Conservation (phyloP, 2,329 filamentous ascomycete species). For the Lachnellula occidentalis region DNA sequence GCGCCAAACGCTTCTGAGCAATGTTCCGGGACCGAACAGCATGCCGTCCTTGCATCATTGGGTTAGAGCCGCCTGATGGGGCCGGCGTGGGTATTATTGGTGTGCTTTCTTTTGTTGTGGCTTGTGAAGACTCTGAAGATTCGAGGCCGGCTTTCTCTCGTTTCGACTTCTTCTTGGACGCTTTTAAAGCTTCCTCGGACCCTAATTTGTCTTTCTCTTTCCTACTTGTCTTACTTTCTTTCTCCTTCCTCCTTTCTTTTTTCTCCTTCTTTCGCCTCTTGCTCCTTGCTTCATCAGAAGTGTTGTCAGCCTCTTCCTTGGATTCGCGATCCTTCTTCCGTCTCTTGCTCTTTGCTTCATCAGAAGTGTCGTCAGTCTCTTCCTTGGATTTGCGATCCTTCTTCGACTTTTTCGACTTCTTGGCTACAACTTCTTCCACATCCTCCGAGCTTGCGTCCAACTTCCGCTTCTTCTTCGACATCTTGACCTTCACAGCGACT, state of each 20-base stretch:
- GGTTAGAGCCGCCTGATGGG: constrained; percentile 38
- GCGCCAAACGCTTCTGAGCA: constrained; percentile 78
- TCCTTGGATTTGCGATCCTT: constrained; percentile 18
- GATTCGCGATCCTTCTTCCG: constrained; percentile 16
- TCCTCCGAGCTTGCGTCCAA: constrained; percentile 25
- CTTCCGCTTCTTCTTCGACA: constrained; percentile 34
- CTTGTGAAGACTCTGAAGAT: constrained; percentile 13
- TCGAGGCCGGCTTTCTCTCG: constrained; percentile 37
- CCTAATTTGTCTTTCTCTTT: constrained; percentile 32
- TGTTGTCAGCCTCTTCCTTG: constrained; percentile 16
- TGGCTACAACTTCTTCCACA: constrained; percentile 23
- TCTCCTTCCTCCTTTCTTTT: constrained; percentile 37
- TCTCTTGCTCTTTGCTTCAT: constrained; percentile 30
- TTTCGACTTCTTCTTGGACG: constrained; percentile 29
- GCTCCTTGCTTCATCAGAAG: constrained; percentile 28
- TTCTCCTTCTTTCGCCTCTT: constrained; percentile 27
- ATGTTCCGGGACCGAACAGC: constrained; percentile 77
- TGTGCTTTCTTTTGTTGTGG: constrained; percentile 21
- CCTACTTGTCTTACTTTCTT: constrained; percentile 39
- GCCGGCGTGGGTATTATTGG: constrained; percentile 31
- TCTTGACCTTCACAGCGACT: constrained; percentile 26
- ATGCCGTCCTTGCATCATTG: constrained; percentile 54
- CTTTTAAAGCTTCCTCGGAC: constrained; percentile 34
- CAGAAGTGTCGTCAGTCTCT: constrained; percentile 14
- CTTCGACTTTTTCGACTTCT: constrained; percentile 29